A percentile compares a stretch with the other conserved stretches of the same genome.
Conservation (phyloP, 495 filamentous ascomycete genomes). For the Aspergillus bridgeri region DNA sequence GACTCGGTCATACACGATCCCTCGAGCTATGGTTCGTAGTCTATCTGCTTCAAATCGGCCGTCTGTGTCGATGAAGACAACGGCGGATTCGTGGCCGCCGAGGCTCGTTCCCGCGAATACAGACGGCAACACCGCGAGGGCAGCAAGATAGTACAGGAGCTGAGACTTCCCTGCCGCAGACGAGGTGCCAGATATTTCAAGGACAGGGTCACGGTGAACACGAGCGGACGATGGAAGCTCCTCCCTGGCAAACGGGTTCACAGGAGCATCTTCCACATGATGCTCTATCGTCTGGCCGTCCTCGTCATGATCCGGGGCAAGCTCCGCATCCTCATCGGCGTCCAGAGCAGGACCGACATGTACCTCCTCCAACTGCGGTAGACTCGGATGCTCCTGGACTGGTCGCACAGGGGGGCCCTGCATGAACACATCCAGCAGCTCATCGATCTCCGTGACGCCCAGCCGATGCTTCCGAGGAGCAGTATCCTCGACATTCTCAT, state of each 20-base stretch:
- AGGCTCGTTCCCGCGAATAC: conserved; percentile 28
- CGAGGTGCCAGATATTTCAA: conserved; percentile 55
- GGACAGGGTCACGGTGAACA: conserved; percentile 39
- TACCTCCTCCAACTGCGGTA: conserved; percentile 6
- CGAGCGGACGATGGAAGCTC: conserved; percentile 11
- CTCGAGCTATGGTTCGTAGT: conserved; percentile 41
- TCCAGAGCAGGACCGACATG: background rate
- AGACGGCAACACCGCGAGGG: conserved; percentile 55
- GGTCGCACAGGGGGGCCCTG: background rate
- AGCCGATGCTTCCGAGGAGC: conserved; percentile 20
- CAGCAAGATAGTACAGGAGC: conserved; percentile 64
- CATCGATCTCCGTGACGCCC: conserved; percentile 47
- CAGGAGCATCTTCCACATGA: conserved; percentile 6
- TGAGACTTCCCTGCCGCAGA: conserved; percentile 62
- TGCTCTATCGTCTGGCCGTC: too few relatives aligned
- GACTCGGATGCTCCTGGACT: background rate
- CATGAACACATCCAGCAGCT: conserved; percentile 45
- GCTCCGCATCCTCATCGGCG: background rate
- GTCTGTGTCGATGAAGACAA: conserved; percentile 70
- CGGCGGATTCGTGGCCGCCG: conserved; percentile 52
- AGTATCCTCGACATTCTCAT: conserved; percentile 6
- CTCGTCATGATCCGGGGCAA: conserved; percentile 2
- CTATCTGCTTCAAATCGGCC: conserved; percentile 60
- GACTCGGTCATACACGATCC: conserved; percentile 19
- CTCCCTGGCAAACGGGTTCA: conserved; percentile 5